Percentiles rank a stretch among this genome's conserved stretches.
These are phyloP conservation scores for Boletus rubescentipes DNA, from an alignment of 768 basidiomycete genomes.

Conservation along the genomic window DNA sequence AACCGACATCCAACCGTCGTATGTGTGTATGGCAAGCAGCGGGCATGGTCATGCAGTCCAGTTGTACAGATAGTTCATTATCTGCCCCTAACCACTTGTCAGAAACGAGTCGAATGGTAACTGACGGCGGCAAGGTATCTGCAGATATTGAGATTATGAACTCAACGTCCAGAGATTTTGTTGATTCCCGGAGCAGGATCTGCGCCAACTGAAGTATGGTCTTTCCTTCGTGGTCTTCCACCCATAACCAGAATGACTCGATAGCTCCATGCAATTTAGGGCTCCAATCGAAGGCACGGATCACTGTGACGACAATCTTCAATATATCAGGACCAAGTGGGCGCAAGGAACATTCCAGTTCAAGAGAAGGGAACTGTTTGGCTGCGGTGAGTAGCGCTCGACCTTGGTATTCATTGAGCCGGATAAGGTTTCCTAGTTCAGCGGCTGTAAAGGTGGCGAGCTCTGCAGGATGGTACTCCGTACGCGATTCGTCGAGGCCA, in stretches of 20 bases:
- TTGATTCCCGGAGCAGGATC: conserved; percentile 67
- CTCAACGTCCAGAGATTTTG: conserved; percentile 57
- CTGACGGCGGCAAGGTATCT: conserved; percentile 54
- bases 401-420: conserved; percentile 85
- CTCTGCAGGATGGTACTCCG: conserved; percentile 74
- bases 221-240: conserved; percentile 82
- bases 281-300: conserved; percentile 78
- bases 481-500: conserved; percentile 76
- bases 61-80: conserved; percentile 58
- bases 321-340: conserved; percentile 86
- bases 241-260: conserved; percentile 96
- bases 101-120: conserved; percentile 79
- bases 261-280: conserved; percentile 65
- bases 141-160: conserved; percentile 78
- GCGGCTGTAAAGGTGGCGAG: conserved; percentile 64
- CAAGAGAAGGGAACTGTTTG: conserved; percentile 76
- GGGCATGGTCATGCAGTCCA: conserved; percentile 81
- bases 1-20: conserved; percentile 69
- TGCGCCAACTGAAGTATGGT: conserved; percentile 80
- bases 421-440: conserved; percentile 76
- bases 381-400: conserved; percentile 75
- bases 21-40: conserved; percentile 52
- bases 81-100: conserved; percentile 95
- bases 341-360: conserved; percentile 65
- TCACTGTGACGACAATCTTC: conserved; percentile 64